phyloP scores from a whole-genome alignment of 2,329 filamentous ascomycete genomes.

The Escovopsis sp. region DNA sequence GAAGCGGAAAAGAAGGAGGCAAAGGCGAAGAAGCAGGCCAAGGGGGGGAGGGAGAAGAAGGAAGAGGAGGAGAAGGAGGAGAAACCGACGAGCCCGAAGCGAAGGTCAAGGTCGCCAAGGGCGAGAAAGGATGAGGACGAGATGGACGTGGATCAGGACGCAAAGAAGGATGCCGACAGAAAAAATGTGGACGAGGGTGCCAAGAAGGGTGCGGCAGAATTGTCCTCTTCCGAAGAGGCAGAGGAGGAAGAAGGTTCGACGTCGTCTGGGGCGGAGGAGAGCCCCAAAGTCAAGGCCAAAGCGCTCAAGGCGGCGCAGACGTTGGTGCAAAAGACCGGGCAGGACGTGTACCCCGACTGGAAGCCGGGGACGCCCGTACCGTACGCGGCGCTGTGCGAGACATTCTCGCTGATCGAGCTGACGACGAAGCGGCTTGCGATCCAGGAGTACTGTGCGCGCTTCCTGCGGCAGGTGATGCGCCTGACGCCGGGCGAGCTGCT shows the following conservation, averaged over 20 bases:
- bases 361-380: constrained; percentile 75
- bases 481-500: constrained; percentile 79
- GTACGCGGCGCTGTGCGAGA: constrained; percentile 85
- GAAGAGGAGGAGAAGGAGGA: constrained; percentile 8
- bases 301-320: constrained; percentile 67
- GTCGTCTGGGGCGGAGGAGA: constrained; percentile 34
- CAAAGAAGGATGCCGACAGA: constrained; percentile 9
- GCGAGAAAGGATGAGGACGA: constrained; percentile 15
- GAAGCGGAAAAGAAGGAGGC: constrained; percentile 6
- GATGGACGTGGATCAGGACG: constrained; percentile 9
- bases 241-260: constrained; percentile 14
- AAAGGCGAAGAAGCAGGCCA: constrained; percentile 13
- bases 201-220: constrained; percentile 6
- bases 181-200: constrained; percentile 9
- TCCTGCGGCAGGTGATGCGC: constrained; percentile 85
- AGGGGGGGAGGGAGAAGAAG: constrained; percentile 13
- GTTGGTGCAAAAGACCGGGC: constrained; percentile 49
- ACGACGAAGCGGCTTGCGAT: constrained; percentile 86
- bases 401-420: constrained; percentile 88
- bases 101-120: constrained; percentile 6
- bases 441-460: constrained; percentile 73
- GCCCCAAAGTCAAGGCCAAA: constrained; percentile 57
- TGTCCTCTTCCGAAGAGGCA: constrained; percentile 8
- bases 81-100: constrained; percentile 11
- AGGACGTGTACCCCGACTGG: constrained; percentile 93